Base-by-base conservation (phyloP, 1,284 basidiomycete species). In the Puccinia hordei region DNA sequence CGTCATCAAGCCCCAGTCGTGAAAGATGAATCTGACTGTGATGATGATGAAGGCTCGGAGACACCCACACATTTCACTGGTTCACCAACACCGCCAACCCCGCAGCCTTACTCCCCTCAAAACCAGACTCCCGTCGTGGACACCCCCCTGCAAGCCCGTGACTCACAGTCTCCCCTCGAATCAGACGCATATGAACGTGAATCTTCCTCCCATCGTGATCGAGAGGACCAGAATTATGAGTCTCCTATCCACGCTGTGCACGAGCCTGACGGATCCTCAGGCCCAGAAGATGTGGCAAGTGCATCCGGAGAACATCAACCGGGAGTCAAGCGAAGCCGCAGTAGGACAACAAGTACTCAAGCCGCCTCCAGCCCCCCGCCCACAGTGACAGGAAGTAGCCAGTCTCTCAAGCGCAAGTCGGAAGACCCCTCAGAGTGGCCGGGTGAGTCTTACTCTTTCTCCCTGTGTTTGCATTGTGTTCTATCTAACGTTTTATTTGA, bases 381-480 rank as follows among this genome's bases (percentile, higher is more conserved):
- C 8, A 38, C 22, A 30, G 8, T 24, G n/a, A 19, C 38, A 19
- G 12, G 24, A 69, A 24, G n/a, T 30, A 46, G 27, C 13, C 66
- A 69, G 27, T 10, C 8, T 69, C 22, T 33, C 27, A 71, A 71
- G 24, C 68, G 68, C 2, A 71, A 71, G 30, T 12, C 24, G 12
- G 66, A 69, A n/a, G 66, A 19, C 27, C 24, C 38, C 19, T 69
- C 41, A 24, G 41, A 69, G 15, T 69, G 66, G 66, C 68, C 68
- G 15, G 46, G 68, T 71, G 12, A 71, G 68, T 46, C 27, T 51
- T 53, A n/a, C 33, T 51, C n/a, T 12, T 33, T 27, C 27, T 27
- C 4, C 6, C 17, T 71, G 24, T 33, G 24, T 9, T 33, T n/a
- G 13, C 17, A 41, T 22, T 22, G 19, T 71, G 30, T 15, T 41